Percentiles rank a stretch among this genome's conserved stretches.
Evolutionary conservation across 2,329 filamentous ascomycete genomes (phyloP).

Genomic region (Alternaria sp.): DNA sequence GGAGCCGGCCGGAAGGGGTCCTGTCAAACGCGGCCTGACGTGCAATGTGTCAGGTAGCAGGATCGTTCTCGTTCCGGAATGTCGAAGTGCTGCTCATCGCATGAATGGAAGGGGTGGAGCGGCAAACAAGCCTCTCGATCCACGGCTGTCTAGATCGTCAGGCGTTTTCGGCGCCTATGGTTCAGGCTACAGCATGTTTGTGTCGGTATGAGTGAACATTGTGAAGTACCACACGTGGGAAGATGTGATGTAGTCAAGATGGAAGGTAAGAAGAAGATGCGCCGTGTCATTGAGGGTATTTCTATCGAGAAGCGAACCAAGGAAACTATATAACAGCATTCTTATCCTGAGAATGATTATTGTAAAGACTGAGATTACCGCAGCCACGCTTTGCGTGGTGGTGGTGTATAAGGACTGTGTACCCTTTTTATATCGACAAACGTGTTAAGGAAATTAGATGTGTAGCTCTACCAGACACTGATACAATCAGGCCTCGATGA

Average conservation of each 20-base stretch:
- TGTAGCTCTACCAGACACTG: not conserved
- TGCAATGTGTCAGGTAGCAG: not conserved
- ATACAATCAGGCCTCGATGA: not conserved
- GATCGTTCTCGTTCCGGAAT: not conserved
- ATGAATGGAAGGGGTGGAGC: not conserved
- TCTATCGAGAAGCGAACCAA: slow-evolving; percentile 1
- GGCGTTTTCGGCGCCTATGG: not conserved
- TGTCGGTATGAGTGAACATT: not conserved
- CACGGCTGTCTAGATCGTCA: not conserved
- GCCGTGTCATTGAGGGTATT: slow-evolving; percentile 7
- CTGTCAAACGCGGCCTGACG: not conserved
- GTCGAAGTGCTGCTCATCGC: not conserved
- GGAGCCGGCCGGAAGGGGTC: not conserved
- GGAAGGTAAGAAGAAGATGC: not conserved
- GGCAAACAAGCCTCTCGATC: not conserved
- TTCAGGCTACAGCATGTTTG: not conserved
- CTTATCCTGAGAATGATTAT: not conserved
- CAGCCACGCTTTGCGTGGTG: not conserved
- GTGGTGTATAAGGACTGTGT: not conserved
- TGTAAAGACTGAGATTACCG: not conserved
- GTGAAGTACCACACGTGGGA: not conserved
- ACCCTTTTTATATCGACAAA: not conserved
- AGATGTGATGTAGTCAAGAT: not conserved
- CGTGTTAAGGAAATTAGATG: not conserved
- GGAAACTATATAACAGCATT: not conserved